Conservation (phyloP, 2,329 filamentous ascomycete genomes). For the Karstenula rhodostoma region DNA sequence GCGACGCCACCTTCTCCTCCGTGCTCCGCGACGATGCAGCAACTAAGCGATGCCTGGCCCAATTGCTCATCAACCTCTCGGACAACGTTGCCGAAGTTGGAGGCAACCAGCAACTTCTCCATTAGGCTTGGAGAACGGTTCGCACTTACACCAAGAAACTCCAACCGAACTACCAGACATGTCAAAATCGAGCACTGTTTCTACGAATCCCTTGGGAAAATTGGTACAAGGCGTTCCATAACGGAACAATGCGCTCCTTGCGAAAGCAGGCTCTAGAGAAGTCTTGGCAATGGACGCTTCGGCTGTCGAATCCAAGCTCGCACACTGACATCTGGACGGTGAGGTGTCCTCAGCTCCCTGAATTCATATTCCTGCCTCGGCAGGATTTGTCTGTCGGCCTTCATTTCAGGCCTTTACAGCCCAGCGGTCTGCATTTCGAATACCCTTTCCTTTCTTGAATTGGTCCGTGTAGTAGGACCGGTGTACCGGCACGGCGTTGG, state of each 20-base stretch:
- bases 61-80: constrained; percentile 93
- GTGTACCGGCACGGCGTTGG: constrained; percentile 23
- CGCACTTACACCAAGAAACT: not conserved
- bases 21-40: constrained; percentile 96
- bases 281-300: not conserved
- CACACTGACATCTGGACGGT: not conserved
- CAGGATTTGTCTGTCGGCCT: not conserved
- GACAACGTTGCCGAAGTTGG: constrained; percentile 75
- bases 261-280: not conserved
- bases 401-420: constrained; percentile 6
- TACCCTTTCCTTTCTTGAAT: constrained; percentile 22
- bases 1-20: constrained; percentile 95
- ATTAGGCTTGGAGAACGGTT: constrained; percentile 24
- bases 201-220: not conserved
- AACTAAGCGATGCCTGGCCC: constrained; percentile 96
- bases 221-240: not conserved
- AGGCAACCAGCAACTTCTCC: constrained; percentile 49
- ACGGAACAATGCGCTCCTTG: not conserved
- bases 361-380: not conserved
- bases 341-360: not conserved
- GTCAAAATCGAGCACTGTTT: not conserved
- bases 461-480: constrained; percentile 16
- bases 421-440: constrained; percentile 20
- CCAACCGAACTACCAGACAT: not conserved
- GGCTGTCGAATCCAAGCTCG: not conserved